Evolutionary conservation across 2,329 filamentous ascomycete species (phyloP).

Genomic region (Huntiella savannae): DNA sequence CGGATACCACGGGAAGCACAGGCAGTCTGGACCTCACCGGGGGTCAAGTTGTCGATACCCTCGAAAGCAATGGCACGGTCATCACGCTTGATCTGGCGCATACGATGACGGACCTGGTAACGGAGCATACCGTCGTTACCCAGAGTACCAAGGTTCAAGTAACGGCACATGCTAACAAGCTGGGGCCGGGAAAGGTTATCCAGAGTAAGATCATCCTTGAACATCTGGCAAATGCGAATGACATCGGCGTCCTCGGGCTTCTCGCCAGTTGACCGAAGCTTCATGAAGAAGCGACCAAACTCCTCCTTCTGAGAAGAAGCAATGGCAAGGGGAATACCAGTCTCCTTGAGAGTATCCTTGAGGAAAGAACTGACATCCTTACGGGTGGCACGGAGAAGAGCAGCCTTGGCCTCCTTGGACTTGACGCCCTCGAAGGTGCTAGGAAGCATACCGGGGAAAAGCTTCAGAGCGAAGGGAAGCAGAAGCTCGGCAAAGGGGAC

Average conservation of each 20-base stretch:
- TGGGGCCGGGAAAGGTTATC: constrained; percentile 94
- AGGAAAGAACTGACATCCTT: constrained; percentile 90
- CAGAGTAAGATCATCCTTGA: constrained; percentile 91
- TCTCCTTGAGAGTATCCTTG: constrained; percentile 73
- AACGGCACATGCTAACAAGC: constrained; percentile 91
- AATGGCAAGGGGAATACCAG: constrained; percentile 71
- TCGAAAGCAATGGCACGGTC: constrained; percentile 88
- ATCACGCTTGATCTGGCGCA: constrained; percentile 98
- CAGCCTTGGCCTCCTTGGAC: constrained; percentile 75
- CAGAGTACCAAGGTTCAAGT: constrained; percentile 95
- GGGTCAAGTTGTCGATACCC: constrained; percentile 82
- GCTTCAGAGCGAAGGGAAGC: constrained; percentile 72
- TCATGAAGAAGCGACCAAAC: constrained; percentile 93
- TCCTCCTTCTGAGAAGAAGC: constrained; percentile 80
- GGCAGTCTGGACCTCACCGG: constrained; percentile 78
- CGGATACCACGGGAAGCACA: constrained; percentile 82
- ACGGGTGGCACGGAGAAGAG: constrained; percentile 60
- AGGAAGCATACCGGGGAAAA: constrained; percentile 94
- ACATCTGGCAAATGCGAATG: constrained; percentile 97
- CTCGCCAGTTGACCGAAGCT: constrained; percentile 81
- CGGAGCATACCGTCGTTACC: constrained; percentile 95
- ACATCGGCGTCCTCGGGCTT: constrained; percentile 75
- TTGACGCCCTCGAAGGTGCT: constrained; percentile 92
- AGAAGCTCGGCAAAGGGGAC: constrained; percentile 91
- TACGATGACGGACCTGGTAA: constrained; percentile 90